Evolutionary conservation across 805 yeast genomes (phyloP).

Genomic region (Hanseniaspora meyeri): DNA sequence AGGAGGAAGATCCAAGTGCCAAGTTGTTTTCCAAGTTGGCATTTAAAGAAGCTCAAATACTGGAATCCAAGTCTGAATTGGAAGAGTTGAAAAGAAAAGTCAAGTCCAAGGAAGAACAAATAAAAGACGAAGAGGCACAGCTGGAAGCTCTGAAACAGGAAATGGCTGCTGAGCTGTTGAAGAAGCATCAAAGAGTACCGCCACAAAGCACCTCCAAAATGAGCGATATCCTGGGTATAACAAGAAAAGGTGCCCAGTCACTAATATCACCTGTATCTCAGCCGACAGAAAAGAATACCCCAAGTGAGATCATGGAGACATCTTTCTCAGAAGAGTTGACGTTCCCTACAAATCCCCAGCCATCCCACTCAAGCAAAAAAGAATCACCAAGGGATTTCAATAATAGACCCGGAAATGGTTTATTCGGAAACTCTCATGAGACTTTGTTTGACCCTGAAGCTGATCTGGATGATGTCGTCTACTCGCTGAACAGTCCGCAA

Average conservation of each 20-base stretch:
- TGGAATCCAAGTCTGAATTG: conserved; percentile 49
- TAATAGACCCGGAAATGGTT: neutral
- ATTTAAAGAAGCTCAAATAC: conserved; percentile 52
- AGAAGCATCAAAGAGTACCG: neutral
- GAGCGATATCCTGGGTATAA: neutral
- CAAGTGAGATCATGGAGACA: conserved; percentile 7
- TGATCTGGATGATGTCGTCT: conserved; percentile 8
- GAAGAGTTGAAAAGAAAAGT: conserved; percentile 36
- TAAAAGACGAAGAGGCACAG: conserved; percentile 32
- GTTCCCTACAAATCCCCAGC: neutral
- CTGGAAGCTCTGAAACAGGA: conserved; percentile 26
- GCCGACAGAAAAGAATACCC: neutral
- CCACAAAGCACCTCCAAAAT: neutral
- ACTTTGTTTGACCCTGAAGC: neutral
- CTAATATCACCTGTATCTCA: neutral
- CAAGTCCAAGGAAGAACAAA: conserved; percentile 38
- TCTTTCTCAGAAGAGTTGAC: conserved; percentile 3
- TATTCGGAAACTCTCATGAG: neutral
- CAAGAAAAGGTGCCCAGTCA: neutral
- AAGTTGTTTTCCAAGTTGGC: conserved; percentile 32
- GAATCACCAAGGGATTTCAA: neutral
- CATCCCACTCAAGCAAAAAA: neutral
- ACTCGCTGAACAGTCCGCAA: conserved; percentile 11
- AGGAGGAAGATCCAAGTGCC: conserved; percentile 1
- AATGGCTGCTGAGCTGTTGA: conserved; percentile 24